These are phyloP conservation scores for Yarrowia deformans DNA, from an alignment of 805 yeast species.

Conservation along the genomic window DNA sequence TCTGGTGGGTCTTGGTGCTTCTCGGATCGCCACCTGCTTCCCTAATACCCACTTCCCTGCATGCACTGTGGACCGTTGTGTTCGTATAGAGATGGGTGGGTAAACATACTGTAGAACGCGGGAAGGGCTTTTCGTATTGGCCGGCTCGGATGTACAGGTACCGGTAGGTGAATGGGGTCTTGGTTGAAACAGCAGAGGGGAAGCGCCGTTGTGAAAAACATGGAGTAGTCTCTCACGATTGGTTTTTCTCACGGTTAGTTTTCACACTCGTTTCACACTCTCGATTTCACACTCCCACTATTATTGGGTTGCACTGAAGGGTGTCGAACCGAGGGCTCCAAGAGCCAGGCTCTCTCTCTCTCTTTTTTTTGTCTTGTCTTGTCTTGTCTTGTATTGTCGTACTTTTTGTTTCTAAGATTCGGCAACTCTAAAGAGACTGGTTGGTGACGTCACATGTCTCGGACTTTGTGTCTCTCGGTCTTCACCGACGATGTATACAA, in stretches of 20 bases:
- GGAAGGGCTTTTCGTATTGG: no score
- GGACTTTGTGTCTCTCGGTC: background rate
- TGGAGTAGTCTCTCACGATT: no score
- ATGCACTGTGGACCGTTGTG: conserved; percentile 30
- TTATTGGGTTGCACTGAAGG: background rate
- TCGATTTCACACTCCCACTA: no score
- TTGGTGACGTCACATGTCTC: conserved; percentile 32
- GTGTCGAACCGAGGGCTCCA: conserved; percentile 10
- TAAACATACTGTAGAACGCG: no score
- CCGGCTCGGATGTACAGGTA: no score
- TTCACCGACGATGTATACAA: conserved; percentile 6
- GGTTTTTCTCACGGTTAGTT: no score
- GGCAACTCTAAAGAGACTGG: conserved; percentile 5
- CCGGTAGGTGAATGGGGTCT: no score
- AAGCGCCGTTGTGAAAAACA: no score
- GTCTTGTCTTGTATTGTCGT: background rate
- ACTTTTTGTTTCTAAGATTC: background rate
- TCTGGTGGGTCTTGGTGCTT: no score
- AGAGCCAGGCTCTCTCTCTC: background rate
- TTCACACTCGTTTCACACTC: no score
- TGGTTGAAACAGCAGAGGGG: no score
- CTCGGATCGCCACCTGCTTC: no score
- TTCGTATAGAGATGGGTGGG: background rate
- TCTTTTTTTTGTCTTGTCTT: background rate
- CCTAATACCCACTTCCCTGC: conserved; percentile 2